A percentile compares a stretch with the other conserved stretches of the same genome.
Conservation (phyloP, 257 asterid species). For the Capsicum baccatum region DNA sequence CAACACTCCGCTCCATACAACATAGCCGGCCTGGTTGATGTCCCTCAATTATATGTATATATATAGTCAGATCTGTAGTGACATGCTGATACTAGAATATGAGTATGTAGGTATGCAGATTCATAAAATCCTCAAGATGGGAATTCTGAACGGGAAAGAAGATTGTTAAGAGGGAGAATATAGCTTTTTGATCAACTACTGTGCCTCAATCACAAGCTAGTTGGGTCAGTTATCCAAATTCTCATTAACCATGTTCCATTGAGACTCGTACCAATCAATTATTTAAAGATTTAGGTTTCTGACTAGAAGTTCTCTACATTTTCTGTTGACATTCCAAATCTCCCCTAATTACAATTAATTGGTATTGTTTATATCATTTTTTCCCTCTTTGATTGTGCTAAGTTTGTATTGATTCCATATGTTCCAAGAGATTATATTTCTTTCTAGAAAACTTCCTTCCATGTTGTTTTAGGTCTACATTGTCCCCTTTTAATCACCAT, state of each 20-base stretch:
- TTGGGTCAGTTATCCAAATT: not conserved
- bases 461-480: not conserved
- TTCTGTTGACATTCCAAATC: not conserved
- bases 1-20: too few relatives aligned
- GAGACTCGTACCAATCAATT: not conserved
- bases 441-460: not conserved
- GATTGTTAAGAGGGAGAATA: constrained; percentile 8
- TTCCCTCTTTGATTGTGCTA: not conserved
- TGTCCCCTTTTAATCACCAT: not conserved
- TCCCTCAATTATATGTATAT: too few relatives aligned
- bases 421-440: not conserved
- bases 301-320: not conserved
- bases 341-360: not conserved
- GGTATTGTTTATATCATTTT: not conserved
- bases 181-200: not conserved
- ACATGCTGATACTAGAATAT: not conserved
- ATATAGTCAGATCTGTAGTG: not conserved
- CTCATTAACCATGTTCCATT: constrained; percentile 8
- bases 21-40: too few relatives aligned
- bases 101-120: not conserved
- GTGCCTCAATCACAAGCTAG: constrained; percentile 1
- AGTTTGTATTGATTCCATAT: not conserved
- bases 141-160: not conserved
- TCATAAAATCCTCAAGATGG: not conserved
- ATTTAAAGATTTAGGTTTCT: constrained; percentile 14